phyloP scores from a whole-genome alignment of 2,329 filamentous ascomycete species.

The Blastomyces gilchristii region DNA sequence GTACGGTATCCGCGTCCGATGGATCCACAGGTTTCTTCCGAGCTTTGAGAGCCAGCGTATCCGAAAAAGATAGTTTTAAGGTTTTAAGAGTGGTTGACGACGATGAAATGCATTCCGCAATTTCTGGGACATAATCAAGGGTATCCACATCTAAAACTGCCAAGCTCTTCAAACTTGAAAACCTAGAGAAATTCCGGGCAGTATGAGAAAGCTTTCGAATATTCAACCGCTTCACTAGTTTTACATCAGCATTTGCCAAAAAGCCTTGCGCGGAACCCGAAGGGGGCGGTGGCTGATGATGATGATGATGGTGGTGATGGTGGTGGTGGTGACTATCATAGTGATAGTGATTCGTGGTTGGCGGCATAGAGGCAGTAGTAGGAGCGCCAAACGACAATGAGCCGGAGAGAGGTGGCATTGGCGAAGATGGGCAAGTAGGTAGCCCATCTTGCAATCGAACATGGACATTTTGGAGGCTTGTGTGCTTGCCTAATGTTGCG shows the following conservation, averaged over 20 bases:
- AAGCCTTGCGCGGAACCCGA: not conserved
- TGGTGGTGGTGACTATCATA: conserved; percentile 19
- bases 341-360: conserved; percentile 17
- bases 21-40: conserved; percentile 36
- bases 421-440: conserved; percentile 44
- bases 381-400: conserved; percentile 3
- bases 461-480: conserved; percentile 45
- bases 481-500: conserved; percentile 45
- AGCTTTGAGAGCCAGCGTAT: conserved; percentile 40
- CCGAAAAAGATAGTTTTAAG: conserved; percentile 51
- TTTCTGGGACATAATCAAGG: conserved; percentile 46
- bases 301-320: conserved; percentile 10
- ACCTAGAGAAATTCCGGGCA: conserved; percentile 48
- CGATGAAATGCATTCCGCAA: conserved; percentile 46
- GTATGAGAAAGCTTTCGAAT: conserved; percentile 20
- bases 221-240: conserved; percentile 1
- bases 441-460: conserved; percentile 50
- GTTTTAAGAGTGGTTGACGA: conserved; percentile 46
- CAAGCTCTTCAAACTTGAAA: conserved; percentile 46
- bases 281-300: conserved; percentile 9
- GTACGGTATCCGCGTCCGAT: conserved; percentile 43
- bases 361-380: conserved; percentile 17
- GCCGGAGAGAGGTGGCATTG: conserved; percentile 24
- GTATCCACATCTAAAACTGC: conserved; percentile 52
- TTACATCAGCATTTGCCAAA: not conserved